Evolutionary conservation across 768 basidiomycete species (phyloP).

Genomic region (Suillus hirtellus): DNA sequence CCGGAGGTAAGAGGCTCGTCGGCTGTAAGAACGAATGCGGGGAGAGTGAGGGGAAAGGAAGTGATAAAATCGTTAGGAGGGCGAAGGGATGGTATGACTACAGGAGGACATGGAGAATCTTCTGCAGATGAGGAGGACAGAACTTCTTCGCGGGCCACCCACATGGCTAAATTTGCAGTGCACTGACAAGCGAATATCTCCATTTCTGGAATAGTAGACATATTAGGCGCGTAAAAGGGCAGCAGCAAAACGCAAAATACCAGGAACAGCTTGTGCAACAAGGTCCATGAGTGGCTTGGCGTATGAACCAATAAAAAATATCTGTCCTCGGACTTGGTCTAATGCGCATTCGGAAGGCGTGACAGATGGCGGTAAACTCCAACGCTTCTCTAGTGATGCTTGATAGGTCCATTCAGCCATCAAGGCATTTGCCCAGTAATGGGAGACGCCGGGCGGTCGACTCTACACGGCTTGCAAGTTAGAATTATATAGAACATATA

Average conservation of each 20-base stretch:
- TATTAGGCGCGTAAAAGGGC: background rate
- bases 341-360: slow-evolving; percentile 48
- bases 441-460: slow-evolving; percentile 88
- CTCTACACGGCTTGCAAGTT: slow-evolving; percentile 49
- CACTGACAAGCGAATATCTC: slow-evolving; percentile 66
- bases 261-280: slow-evolving; percentile 70
- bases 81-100: slow-evolving; percentile 29
- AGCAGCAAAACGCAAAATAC: slow-evolving; percentile 35
- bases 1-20: slow-evolving; percentile 24
- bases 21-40: slow-evolving; percentile 37
- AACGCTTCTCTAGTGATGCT: slow-evolving; percentile 78
- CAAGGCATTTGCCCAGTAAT: slow-evolving; percentile 89
- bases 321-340: slow-evolving; percentile 77
- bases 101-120: slow-evolving; percentile 5
- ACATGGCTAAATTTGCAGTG: slow-evolving; percentile 64
- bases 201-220: slow-evolving; percentile 51
- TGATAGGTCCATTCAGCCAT: slow-evolving; percentile 91
- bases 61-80: slow-evolving; percentile 47
- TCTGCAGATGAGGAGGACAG: slow-evolving; percentile 31
- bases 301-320: slow-evolving; percentile 85
- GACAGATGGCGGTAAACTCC: slow-evolving; percentile 67
- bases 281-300: slow-evolving; percentile 83
- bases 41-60: slow-evolving; percentile 59
- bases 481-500: slow-evolving; percentile 8
- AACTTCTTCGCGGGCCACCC: slow-evolving; percentile 55